These are phyloP conservation scores for Mortierella polycephala DNA, from an alignment of 371 early-diverging fungal genomes.

Conservation along the genomic window DNA sequence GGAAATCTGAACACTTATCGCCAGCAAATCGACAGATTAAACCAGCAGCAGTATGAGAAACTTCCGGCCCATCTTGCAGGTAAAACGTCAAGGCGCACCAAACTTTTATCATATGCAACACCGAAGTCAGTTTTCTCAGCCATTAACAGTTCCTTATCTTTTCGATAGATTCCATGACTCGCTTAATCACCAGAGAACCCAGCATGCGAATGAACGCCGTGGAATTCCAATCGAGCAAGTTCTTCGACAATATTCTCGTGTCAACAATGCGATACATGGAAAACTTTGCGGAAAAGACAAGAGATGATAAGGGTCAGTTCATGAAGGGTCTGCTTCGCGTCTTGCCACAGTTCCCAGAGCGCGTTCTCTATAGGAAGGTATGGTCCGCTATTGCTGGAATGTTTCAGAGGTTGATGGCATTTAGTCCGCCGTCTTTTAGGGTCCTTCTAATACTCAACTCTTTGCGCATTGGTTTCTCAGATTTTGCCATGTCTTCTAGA, in stretches of 20 bases:
- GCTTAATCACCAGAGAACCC: conserved; percentile 67
- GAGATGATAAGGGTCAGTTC: conserved; percentile 83
- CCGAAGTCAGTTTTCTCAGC: background rate
- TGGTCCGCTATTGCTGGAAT: conserved; percentile 4
- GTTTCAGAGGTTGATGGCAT: too few species aligned
- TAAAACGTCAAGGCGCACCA: conserved; percentile 15
- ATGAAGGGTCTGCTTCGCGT: conserved; percentile 80
- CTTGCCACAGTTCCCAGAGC: conserved; percentile 78
- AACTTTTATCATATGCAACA: background rate
- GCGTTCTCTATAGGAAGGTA: conserved; percentile 75
- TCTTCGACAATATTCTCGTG: conserved; percentile 84
- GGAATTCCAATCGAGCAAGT: conserved; percentile 74
- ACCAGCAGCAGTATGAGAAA: conserved; percentile 53
- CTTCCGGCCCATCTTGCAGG: conserved; percentile 69
- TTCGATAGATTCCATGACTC: conserved; percentile 60
- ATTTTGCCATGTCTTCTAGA: conserved; percentile 79
- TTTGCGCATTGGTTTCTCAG: conserved; percentile 30
- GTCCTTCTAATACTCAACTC: too few species aligned
- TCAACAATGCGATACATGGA: conserved; percentile 86
- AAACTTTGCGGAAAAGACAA: conserved; percentile 79
- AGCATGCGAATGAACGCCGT: conserved; percentile 66
- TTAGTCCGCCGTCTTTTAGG: too few species aligned
- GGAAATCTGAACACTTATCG: conserved; percentile 78
- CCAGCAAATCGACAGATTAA: conserved; percentile 64
- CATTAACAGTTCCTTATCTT: background rate